Evolutionary conservation across 2,329 filamentous ascomycete genomes (phyloP), one percentile per base, ranked within the genome.

Genomic region (Pseudogymnoascus sp.): DNA sequence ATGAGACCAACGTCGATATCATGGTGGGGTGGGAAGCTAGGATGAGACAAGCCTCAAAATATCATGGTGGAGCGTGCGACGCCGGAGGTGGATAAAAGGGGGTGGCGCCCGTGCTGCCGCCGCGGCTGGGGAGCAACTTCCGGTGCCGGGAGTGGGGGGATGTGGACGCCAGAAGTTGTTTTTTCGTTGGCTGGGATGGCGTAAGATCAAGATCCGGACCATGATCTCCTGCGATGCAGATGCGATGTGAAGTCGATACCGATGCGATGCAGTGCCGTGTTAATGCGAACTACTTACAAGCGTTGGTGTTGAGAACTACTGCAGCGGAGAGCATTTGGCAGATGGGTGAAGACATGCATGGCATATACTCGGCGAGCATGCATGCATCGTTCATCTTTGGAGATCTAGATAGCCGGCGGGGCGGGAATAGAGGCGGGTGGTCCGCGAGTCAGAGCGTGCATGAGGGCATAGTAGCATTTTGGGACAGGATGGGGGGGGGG

Each of bases 251-350:
- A 28, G 15, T 28, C 44, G 44, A 50, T 50, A 7, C 21, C 44
- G 23, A 50, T 50, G 44, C 44, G 42, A 26, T 26, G 13, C 44
- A 4, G 23, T 50, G 15, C 23, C 21, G 15, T 50, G 23, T 50
- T 17, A 50, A 50, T 50, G 44, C 44, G 44, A 50, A 50, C 44
- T 50, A 50, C n/a, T n/a, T 28, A 50, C 44, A 50, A 50, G 44
- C 44, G 44, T 13, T 50, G 44, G 15, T 28, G 44, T 4, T 28
- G 21, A 50, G 23, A 50, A 23, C 44, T 50, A 50, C 44, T 50
- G 44, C 23, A 50, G 13, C 7, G 44, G 15, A 28, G 44, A 50
- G 44, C 23, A 28, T 50, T 50, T 50, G 23, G 44, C 44, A 28
- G 44, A 50, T 50, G 44, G 44, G 13, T 28, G 8, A 28, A 28